These are phyloP conservation scores for Aegle marmelos DNA, from an alignment of 345 rosid species.

Conservation along the genomic window DNA sequence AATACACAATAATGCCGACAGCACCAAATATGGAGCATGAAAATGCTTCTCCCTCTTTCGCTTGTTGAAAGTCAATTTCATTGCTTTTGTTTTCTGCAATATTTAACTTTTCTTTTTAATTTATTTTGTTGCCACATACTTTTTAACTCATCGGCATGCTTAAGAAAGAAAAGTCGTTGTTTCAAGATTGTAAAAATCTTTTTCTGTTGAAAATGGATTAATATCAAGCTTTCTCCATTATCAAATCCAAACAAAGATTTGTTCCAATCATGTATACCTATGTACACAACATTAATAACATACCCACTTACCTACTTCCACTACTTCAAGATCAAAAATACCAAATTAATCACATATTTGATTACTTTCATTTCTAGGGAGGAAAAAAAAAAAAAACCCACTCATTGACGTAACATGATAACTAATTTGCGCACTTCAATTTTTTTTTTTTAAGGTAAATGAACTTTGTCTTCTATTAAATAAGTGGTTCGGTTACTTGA, in stretches of 20 bases:
- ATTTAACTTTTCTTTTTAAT: background rate
- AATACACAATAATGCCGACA: slow-evolving; percentile 31
- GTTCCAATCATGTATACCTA: slow-evolving; percentile 4
- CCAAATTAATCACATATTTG: background rate
- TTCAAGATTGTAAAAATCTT: slow-evolving; percentile 14
- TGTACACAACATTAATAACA: background rate
- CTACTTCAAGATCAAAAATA: background rate
- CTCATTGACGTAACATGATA: too few species aligned
- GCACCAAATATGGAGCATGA: slow-evolving; percentile 22
- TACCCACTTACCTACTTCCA: background rate
- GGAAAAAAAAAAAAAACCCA: too few species aligned
- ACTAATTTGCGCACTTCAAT: too few species aligned
- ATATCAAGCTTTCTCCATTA: slow-evolving; percentile 16
- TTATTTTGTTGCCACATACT: slow-evolving; percentile 6
- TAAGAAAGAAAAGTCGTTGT: slow-evolving; percentile 20
- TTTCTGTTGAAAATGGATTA: slow-evolving; percentile 19
- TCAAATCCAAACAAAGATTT: slow-evolving; percentile 18
- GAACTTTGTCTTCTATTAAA: too few species aligned
- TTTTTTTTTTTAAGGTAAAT: too few species aligned
- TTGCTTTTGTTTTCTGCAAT: slow-evolving; percentile 21
- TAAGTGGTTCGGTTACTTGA: too few species aligned
- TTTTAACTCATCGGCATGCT: slow-evolving; percentile 11
- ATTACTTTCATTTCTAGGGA: too few species aligned
- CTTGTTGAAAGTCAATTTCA: slow-evolving; percentile 29
- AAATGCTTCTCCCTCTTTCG: background rate